Percentiles rank a stretch among this genome's conserved stretches.
Evolutionary conservation across 345 rosid species (phyloP).

Genomic region (Clausena lansium): DNA sequence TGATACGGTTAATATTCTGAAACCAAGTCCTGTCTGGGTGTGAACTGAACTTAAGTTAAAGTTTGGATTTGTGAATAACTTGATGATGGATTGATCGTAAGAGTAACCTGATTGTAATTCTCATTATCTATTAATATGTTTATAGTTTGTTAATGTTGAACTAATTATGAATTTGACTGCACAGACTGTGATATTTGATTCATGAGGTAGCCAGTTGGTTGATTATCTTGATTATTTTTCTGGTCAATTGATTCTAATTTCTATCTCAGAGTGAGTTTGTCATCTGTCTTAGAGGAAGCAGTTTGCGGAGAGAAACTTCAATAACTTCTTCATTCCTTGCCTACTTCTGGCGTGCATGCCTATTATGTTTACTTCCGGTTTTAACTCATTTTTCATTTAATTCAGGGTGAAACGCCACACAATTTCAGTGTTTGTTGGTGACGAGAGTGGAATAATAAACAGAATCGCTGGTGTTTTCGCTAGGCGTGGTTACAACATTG

Average conservation of each 20-base stretch:
- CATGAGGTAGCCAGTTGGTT: background rate
- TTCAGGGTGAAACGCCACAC: slow-evolving; percentile 79
- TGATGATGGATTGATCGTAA: background rate
- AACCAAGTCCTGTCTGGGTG: background rate
- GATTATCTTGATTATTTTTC: background rate
- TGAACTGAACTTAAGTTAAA: background rate
- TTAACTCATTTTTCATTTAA: slow-evolving; percentile 3
- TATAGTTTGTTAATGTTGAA: background rate
- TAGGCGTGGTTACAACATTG: slow-evolving; percentile 91
- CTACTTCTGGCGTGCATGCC: background rate
- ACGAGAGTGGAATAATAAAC: slow-evolving; percentile 97
- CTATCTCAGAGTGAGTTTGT: background rate
- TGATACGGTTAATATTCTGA: background rate
- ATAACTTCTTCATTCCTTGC: background rate
- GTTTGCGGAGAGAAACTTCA: background rate
- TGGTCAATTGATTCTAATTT: background rate
- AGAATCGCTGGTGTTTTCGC: slow-evolving; percentile 97
- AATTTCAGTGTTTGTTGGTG: slow-evolving; percentile 91
- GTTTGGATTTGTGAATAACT: background rate
- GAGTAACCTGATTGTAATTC: background rate
- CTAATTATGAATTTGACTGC: background rate
- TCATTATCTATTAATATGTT: background rate
- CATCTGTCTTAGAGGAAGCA: background rate
- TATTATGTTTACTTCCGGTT: background rate
- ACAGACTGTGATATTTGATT: background rate